These are phyloP conservation scores for Calocera viscosa DNA, from an alignment of 768 basidiomycete species.

Conservation along the genomic window DNA sequence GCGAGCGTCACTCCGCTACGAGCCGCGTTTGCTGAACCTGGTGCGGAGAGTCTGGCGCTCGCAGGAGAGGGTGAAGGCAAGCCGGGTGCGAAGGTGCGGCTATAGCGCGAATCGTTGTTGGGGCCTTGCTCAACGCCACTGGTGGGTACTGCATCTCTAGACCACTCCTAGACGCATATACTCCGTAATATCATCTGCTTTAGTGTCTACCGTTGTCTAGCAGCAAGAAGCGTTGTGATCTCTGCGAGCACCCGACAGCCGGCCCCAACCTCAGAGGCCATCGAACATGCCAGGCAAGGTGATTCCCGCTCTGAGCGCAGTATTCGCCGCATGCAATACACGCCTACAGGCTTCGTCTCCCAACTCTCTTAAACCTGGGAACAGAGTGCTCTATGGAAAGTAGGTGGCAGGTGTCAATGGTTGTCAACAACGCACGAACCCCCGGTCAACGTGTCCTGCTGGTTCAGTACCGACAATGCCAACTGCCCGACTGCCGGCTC, in stretches of 20 bases:
- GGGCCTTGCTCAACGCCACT: background rate
- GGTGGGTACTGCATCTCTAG: background rate
- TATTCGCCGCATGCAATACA: no score
- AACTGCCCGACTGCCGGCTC: no score
- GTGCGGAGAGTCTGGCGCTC: conserved; percentile 5
- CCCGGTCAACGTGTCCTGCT: no score
- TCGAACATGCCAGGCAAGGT: no score
- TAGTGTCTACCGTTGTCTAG: background rate
- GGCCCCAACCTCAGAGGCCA: background rate
- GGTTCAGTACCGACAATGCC: no score
- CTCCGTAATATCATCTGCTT: background rate
- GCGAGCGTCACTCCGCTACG: conserved; percentile 68
- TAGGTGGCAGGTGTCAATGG: no score
- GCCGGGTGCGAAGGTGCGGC: background rate
- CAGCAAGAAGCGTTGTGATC: background rate
- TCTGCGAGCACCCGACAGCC: background rate
- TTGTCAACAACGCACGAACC: no score
- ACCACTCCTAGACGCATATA: background rate
- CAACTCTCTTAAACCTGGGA: no score
- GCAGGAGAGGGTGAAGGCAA: background rate
- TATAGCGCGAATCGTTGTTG: background rate
- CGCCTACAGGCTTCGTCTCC: no score
- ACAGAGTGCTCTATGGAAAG: no score
- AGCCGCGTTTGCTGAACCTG: conserved; percentile 60
- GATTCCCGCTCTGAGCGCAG: no score